Base-by-base conservation (phyloP, 805 yeast genomes). In the Candida ovalis region DNA sequence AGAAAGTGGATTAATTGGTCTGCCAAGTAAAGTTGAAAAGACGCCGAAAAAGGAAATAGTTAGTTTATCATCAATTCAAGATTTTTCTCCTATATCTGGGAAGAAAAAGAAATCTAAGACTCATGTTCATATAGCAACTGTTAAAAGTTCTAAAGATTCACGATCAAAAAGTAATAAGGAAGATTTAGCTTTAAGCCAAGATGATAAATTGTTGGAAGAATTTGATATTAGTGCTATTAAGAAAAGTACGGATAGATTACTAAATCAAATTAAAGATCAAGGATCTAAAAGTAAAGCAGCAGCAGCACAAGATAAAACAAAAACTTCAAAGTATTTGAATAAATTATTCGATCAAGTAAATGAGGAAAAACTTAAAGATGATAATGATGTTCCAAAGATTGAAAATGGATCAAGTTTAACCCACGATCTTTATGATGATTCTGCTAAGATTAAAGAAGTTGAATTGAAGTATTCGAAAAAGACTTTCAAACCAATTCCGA, bases 161-260 rank as follows among this genome's bases (percentile, higher is more conserved):
- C 9, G 10, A 25, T 25, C 28, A 25, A 25, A 25, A 25, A 25
- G 28, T 10, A 25, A 6, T 6, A 25, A 10, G 28, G 10, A 25
- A 7, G 10, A 25, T 10, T 10, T 10, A 25, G 28, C 28, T n/a
- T n/a, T n/a, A n/a, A n/a, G n/a, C n/a, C n/a, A n/a, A n/a, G 35
- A 37, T n/a, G 56, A 52, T 39, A 69, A 70, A 21, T 39, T 62
- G 37, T 40, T 64, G 23, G 42, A 45, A 32, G 55, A 51, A 49
- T 40, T 67, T 54, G 59, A 56, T 52, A 43, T 67, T 51, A 65
- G 67, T 24, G 44, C 50, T 19, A 53, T 56, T 12, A 54, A 56
- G 38, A 45, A 66, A 51, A 59, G 68, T 55, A 65, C 68, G 5
- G 62, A 54, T 42, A 61, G 51, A 18, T 56, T 55, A 39, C 74